Base-by-base conservation (phyloP, 2,329 filamentous ascomycete genomes). In the Coniochaeta sp. region DNA sequence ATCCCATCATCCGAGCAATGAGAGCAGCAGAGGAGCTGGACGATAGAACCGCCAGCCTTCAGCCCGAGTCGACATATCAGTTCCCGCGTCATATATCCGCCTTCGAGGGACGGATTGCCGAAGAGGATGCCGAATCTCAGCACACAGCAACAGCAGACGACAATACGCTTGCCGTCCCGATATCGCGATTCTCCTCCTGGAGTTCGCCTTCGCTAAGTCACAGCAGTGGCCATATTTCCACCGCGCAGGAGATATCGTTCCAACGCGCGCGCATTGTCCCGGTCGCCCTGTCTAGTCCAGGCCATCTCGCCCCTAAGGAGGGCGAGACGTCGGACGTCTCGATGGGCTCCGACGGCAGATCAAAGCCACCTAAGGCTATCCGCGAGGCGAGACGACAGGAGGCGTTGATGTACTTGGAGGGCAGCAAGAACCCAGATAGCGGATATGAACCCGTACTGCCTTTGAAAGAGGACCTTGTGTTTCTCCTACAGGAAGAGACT, bases 21-120 rank as follows among this genome's bases (percentile, higher is more conserved):
- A 71, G 75, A 58, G 79, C 78, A 14, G 81, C 80, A 7, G 80
- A 83, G 51, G 75, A 74, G 2, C 69, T 84, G 32, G 77, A 84
- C 58, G 71, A 71, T 51, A 68, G 79, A 55, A 83, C 79, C 0
- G 78, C 74, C 47, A 75, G 67, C 22, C 63, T 83, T n/a, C 78
- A 83, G 55, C 69, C 56, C 2, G 10, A 42, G 47, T 71, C 0
- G 68, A 61, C 47, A 69, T 35, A 69, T 71, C 46, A 81, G n/a
- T n/a, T n/a, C n/a, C n/a, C n/a, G n/a, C n/a, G n/a, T n/a, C n/a
- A n/a, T n/a, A n/a, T n/a, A n/a, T n/a, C n/a, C n/a, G n/a, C n/a
- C n/a, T n/a, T n/a, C n/a, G n/a, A n/a, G n/a, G n/a, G n/a, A n/a
- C n/a, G n/a, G n/a, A n/a, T n/a, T n/a, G n/a, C n/a, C n/a, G n/a